Evolutionary conservation across 768 basidiomycete genomes (phyloP).

Genomic region (Leucocoprinus leucothites): DNA sequence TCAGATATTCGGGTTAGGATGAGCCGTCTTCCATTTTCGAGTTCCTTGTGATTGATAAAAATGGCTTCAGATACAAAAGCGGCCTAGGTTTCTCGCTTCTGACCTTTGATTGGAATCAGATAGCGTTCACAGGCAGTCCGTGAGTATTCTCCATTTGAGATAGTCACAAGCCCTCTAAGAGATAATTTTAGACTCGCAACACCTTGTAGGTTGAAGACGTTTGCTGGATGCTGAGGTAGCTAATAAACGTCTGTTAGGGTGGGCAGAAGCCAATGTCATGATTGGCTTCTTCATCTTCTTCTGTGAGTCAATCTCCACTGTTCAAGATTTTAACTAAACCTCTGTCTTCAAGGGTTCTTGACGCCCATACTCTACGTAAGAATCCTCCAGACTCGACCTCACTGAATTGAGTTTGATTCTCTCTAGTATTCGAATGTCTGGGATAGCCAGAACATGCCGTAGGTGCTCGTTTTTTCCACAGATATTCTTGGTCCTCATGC

Average conservation of each 20-base stretch:
- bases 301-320: conserved; percentile 34
- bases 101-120: conserved; percentile 64
- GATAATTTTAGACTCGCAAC: conserved; percentile 37
- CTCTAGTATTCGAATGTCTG: conserved; percentile 50
- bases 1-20: conserved; percentile 49
- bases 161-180: conserved; percentile 9
- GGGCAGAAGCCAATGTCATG: conserved; percentile 72
- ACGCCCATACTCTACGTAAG: conserved; percentile 46
- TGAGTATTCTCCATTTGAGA: conserved; percentile 24
- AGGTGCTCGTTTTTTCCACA: conserved; percentile 17
- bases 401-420: conserved; percentile 14
- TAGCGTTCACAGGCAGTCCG: conserved; percentile 68
- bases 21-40: background rate
- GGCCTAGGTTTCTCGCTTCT: conserved; percentile 51
- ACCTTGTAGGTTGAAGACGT: conserved; percentile 34
- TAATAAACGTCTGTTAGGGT: conserved; percentile 41
- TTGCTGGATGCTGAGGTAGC: conserved; percentile 8
- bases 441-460: conserved; percentile 59
- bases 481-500: background rate
- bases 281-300: conserved; percentile 63
- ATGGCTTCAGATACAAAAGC: conserved; percentile 36
- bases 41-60: background rate
- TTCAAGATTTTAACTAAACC: background rate
- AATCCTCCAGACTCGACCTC: conserved; percentile 1
- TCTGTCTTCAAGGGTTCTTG: conserved; percentile 37